Percentiles rank a stretch among this genome's conserved stretches.
Evolutionary conservation across 2,329 filamentous ascomycete genomes (phyloP).

Genomic region (Sporothrix luriei): DNA sequence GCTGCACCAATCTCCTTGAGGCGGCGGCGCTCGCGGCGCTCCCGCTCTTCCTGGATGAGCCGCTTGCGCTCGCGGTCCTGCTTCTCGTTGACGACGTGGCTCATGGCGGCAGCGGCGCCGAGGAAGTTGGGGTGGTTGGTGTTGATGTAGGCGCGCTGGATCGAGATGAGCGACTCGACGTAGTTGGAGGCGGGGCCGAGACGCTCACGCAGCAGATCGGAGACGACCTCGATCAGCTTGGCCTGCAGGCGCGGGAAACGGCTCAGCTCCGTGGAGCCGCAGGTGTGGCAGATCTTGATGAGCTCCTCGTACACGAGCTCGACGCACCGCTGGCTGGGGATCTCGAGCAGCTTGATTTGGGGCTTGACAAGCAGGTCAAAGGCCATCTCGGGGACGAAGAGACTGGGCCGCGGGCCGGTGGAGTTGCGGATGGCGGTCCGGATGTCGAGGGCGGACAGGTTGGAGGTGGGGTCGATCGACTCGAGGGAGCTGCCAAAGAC

Average conservation of each 20-base stretch:
- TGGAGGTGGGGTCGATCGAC: constrained; percentile 92
- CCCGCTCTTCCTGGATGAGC: constrained; percentile 77
- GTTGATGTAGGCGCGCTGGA: constrained; percentile 98
- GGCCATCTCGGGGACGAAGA: constrained; percentile 96
- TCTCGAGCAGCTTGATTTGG: constrained; percentile 94
- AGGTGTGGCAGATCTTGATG: constrained; percentile 99
- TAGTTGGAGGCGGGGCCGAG: constrained; percentile 87
- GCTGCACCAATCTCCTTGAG: constrained; percentile 82
- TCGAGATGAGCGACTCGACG: constrained; percentile 94
- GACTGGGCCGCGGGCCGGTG: constrained; percentile 88
- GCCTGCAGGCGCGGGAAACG: constrained; percentile 91
- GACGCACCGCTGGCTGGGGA: constrained; percentile 93
- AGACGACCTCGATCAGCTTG: constrained; percentile 97
- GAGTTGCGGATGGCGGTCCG: constrained; percentile 97
- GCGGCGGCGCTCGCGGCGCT: constrained; percentile 79
- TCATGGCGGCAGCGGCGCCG: constrained; percentile 95
- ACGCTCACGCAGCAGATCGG: constrained; percentile 88
- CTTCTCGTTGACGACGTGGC: constrained; percentile 90
- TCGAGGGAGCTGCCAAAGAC: constrained; percentile 97
- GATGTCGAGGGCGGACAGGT: constrained; percentile 92
- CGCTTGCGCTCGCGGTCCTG: constrained; percentile 90
- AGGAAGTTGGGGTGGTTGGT: constrained; percentile 99
- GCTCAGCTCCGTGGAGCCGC: constrained; percentile 89
- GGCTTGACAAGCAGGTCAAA: constrained; percentile 98
- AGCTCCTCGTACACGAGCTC: constrained; percentile 98